Base-by-base conservation (phyloP, 1,139 yeast species). In the Pichia norvegensis region DNA sequence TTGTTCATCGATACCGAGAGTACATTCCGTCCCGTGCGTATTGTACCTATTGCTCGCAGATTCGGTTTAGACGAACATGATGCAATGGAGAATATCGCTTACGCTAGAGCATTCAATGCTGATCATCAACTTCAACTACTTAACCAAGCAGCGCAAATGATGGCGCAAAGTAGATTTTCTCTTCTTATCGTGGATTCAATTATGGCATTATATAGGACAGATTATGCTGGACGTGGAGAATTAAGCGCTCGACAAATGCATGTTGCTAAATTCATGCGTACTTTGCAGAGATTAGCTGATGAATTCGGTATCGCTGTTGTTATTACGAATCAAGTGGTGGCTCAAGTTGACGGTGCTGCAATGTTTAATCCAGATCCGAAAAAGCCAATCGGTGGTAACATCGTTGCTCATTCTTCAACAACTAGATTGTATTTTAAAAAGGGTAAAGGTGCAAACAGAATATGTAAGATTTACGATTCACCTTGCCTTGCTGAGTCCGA, bases 311-410 rank as follows among this genome's bases (percentile, higher is more conserved):
- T 94, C 48, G 98, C 98, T 0, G 97, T 92, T 14, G 87, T 94
- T n/a, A 90, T 92, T 44, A 94, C 99, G 4, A 92, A 92, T 67
- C 99, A 92, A 66, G 99, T 92, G 29, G 97, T 88, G 8, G 97
- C 98, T 3, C 97, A 90, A 65, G 98, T 94, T 20, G 99, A 92
- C 63, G 97, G 97, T 43, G 81, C 79, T 58, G 76, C 78, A 8
- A 74, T 81, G 75, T 90, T 82, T 65, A 87, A 88, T 57, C 95
- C 96, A 0, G 98, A 92, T 63, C 97, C 98, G n/a, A 94, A 94
- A 66, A 94, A 94, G 64, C 98, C 99, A 11, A 92, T 94, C 57
- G 99, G 99, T 48, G 99, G 99, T 58, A 92, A 94, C 60, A 92
- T 94, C 57, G 83, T 94, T 66, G 98, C 98, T 2, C 99, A 94